Conservation (phyloP, 2,329 filamentous ascomycete genomes). For the Phaeomoniella chlamydospora region DNA sequence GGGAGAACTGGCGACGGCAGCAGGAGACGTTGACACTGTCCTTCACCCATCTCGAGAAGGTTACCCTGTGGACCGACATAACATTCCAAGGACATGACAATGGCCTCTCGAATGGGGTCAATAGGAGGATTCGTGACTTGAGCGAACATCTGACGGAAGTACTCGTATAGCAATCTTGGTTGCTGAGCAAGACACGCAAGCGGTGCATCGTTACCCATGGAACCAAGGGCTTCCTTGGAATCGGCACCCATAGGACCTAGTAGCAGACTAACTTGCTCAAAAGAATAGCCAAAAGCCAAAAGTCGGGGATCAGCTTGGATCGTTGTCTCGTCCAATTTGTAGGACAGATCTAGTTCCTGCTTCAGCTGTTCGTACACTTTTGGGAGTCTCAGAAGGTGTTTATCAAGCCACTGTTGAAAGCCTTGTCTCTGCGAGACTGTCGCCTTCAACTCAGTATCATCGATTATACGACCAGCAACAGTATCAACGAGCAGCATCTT, state of each 20-base stretch:
- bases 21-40: conserved; percentile 73
- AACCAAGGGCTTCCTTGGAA: conserved; percentile 91
- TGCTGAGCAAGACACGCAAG: conserved; percentile 82
- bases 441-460: conserved; percentile 81
- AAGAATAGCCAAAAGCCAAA: conserved; percentile 81
- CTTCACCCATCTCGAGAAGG: conserved; percentile 79
- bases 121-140: conserved; percentile 98
- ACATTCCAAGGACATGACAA: conserved; percentile 95
- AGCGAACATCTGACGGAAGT: conserved; percentile 94
- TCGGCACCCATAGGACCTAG: conserved; percentile 93
- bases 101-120: conserved; percentile 90
- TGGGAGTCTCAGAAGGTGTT: conserved; percentile 69
- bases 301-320: conserved; percentile 77
- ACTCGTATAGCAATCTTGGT: conserved; percentile 81
- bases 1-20: conserved; percentile 81
- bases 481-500: conserved; percentile 96
- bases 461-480: conserved; percentile 78
- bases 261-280: conserved; percentile 85
- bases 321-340: conserved; percentile 51
- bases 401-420: conserved; percentile 78
- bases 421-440: conserved; percentile 76
- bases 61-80: conserved; percentile 96
- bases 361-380: conserved; percentile 51
- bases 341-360: conserved; percentile 44
- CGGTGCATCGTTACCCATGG: conserved; percentile 95